Conservation (phyloP, 768 basidiomycete genomes). For the Boletales sp. region DNA sequence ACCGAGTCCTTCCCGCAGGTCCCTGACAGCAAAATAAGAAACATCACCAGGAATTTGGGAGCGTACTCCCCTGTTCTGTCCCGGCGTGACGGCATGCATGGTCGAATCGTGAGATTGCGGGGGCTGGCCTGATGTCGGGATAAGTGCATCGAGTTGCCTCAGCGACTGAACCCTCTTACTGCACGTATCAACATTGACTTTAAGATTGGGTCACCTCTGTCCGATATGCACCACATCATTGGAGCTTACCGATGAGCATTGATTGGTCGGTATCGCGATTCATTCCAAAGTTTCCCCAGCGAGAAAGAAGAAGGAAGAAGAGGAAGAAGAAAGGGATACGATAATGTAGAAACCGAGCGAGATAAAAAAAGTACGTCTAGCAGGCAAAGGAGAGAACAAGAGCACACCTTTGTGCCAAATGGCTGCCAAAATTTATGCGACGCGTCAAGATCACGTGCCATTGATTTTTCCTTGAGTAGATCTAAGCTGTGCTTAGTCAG, state of each 20-base stretch:
- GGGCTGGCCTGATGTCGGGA: slow-evolving; percentile 7
- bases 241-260: slow-evolving; percentile 28
- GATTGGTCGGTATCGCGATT: slow-evolving; percentile 37
- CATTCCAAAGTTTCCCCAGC: slow-evolving; percentile 15
- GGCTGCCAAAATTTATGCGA: slow-evolving; percentile 21
- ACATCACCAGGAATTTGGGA: too few species aligned
- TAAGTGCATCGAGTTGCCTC: background rate
- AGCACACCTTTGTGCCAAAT: slow-evolving; percentile 8
- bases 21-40: slow-evolving; percentile 15
- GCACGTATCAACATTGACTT: slow-evolving; percentile 3
- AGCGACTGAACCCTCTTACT: slow-evolving; percentile 8
- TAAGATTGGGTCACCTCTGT: background rate
- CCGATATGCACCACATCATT: background rate
- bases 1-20: slow-evolving; percentile 31
- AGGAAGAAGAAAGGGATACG: slow-evolving; percentile 7
- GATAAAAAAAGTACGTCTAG: slow-evolving; percentile 17
- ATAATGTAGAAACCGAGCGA: slow-evolving; percentile 4
- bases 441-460: slow-evolving; percentile 29
- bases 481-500: background rate
- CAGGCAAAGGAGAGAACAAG: slow-evolving; percentile 22
- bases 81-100: background rate
- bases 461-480: slow-evolving; percentile 9
- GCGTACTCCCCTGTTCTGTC: slow-evolving; percentile 12
- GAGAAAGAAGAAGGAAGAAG: slow-evolving; percentile 12
- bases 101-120: slow-evolving; percentile 6